phyloP scores from a whole-genome alignment of 192 early-diverging fungal genomes.

The Fimicolochytrium jonesii region DNA sequence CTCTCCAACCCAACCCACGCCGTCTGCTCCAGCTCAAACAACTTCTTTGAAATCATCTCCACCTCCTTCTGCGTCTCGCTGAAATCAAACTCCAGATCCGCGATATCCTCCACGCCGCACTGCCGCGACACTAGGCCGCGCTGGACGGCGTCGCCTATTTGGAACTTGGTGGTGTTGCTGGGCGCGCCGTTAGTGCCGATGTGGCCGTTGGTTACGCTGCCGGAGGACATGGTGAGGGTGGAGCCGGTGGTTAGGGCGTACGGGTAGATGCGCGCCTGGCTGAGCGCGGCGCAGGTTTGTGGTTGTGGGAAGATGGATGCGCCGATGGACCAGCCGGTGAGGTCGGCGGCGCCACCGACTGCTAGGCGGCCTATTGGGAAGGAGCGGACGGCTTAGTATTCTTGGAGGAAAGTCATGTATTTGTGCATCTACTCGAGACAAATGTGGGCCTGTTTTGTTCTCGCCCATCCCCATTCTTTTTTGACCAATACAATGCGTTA shows the following conservation, averaged over 20 bases:
- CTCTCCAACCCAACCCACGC: not conserved
- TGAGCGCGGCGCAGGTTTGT: not conserved
- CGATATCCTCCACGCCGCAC: not conserved
- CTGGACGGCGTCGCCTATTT: not conserved
- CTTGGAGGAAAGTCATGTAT: not conserved
- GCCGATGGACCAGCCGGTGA: slow-evolving; percentile 7
- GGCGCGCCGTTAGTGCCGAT: not conserved
- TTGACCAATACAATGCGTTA: too few relatives aligned
- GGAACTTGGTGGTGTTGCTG: not conserved
- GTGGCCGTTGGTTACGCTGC: not conserved
- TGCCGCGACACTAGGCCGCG: not conserved
- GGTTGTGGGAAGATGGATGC: slow-evolving; percentile 7
- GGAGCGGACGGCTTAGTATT: not conserved
- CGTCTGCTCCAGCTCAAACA: slow-evolving; percentile 2
- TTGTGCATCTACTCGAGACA: not conserved
- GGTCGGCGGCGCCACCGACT: not conserved
- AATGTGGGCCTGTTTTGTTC: too few relatives aligned
- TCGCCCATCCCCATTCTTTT: too few relatives aligned
- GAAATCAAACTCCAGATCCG: slow-evolving; percentile 1
- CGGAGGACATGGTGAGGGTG: not conserved
- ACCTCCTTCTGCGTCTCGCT: not conserved
- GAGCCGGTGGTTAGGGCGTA: slow-evolving; percentile 3
- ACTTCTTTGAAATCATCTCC: not conserved
- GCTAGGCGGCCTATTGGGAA: not conserved
- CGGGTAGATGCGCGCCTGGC: not conserved